Conservation (phyloP, 225 moss, liverwort and hornwort species). For the Takakia lepidozioides region DNA sequence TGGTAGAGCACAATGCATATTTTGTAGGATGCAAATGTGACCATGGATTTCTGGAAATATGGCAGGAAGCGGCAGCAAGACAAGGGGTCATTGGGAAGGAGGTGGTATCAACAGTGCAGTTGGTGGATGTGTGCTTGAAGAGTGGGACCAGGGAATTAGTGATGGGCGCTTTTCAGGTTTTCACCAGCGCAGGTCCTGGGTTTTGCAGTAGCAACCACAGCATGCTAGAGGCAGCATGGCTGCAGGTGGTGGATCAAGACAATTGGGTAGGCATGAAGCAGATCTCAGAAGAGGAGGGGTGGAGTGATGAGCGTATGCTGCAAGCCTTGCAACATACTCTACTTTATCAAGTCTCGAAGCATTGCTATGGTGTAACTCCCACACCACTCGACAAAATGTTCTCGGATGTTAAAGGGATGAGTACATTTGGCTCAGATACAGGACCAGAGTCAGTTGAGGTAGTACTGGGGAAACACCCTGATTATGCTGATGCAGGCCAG, state of each 20-base stretch:
- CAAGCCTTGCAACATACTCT: slow-evolving; percentile 60
- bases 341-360: slow-evolving; percentile 55
- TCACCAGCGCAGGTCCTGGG: slow-evolving; percentile 60
- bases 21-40: neutral
- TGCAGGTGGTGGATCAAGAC: slow-evolving; percentile 81
- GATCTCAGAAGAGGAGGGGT: slow-evolving; percentile 63
- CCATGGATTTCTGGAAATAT: neutral
- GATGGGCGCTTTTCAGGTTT: slow-evolving; percentile 62
- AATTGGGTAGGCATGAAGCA: slow-evolving; percentile 74
- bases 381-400: slow-evolving; percentile 23
- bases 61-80: slow-evolving; percentile 63
- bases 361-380: slow-evolving; percentile 51
- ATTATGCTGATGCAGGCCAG: slow-evolving; percentile 64
- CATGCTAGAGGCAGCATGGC: slow-evolving; percentile 72
- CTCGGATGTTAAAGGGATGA: slow-evolving; percentile 12
- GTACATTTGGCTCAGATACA: slow-evolving; percentile 30
- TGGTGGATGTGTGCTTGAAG: slow-evolving; percentile 74
- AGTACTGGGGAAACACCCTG: slow-evolving; percentile 58
- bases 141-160: slow-evolving; percentile 58
- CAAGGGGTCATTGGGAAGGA: slow-evolving; percentile 59
- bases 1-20: no score
- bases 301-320: slow-evolving; percentile 79
- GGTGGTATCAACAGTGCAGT: slow-evolving; percentile 49
- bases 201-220: slow-evolving; percentile 66
- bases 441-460: slow-evolving; percentile 53